A percentile compares a stretch with the other conserved stretches of the same genome.
phyloP scores from a whole-genome alignment of 1,139 yeast genomes.

The Kluyveromyces sp. region DNA sequence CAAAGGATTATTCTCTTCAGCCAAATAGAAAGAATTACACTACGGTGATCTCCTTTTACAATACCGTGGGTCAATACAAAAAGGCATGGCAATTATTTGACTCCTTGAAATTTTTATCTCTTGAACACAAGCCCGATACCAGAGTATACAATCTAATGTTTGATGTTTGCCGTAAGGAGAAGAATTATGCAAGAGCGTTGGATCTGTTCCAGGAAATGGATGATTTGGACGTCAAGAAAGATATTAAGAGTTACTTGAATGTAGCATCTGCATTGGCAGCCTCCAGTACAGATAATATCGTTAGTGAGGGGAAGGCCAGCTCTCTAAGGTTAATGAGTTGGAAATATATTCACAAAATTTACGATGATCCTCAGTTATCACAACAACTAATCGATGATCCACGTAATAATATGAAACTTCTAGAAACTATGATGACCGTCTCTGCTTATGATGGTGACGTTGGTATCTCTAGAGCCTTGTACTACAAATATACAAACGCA shows the following conservation, averaged over 20 bases:
- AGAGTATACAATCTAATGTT: slow-evolving; percentile 66
- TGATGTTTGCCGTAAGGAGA: slow-evolving; percentile 51
- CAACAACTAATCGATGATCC: slow-evolving; percentile 30
- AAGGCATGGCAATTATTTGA: slow-evolving; percentile 73
- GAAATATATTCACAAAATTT: slow-evolving; percentile 66
- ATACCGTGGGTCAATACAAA: slow-evolving; percentile 43
- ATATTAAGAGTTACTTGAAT: slow-evolving; percentile 47
- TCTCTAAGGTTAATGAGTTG: slow-evolving; percentile 42
- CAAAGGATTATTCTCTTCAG: slow-evolving; percentile 33
- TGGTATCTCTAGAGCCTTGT: slow-evolving; percentile 64
- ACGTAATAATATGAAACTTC: slow-evolving; percentile 46
- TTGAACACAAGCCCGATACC: slow-evolving; percentile 55
- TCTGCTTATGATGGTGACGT: slow-evolving; percentile 78
- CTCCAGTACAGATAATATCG: slow-evolving; percentile 48
- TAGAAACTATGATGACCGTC: slow-evolving; percentile 52
- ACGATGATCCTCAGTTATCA: slow-evolving; percentile 31
- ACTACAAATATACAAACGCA: slow-evolving; percentile 44
- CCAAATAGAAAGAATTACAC: slow-evolving; percentile 57
- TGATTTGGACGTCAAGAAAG: slow-evolving; percentile 35
- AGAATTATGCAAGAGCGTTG: slow-evolving; percentile 62
- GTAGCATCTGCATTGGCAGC: slow-evolving; percentile 66
- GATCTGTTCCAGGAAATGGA: slow-evolving; percentile 72
- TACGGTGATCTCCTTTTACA: slow-evolving; percentile 59
- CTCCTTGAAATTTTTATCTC: slow-evolving; percentile 73
- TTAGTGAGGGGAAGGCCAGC: slow-evolving; percentile 25